Percentiles rank a stretch among this genome's conserved stretches.
Evolutionary conservation across 192 early-diverging fungal species (phyloP).

Genomic region (Coemansia sp.): DNA sequence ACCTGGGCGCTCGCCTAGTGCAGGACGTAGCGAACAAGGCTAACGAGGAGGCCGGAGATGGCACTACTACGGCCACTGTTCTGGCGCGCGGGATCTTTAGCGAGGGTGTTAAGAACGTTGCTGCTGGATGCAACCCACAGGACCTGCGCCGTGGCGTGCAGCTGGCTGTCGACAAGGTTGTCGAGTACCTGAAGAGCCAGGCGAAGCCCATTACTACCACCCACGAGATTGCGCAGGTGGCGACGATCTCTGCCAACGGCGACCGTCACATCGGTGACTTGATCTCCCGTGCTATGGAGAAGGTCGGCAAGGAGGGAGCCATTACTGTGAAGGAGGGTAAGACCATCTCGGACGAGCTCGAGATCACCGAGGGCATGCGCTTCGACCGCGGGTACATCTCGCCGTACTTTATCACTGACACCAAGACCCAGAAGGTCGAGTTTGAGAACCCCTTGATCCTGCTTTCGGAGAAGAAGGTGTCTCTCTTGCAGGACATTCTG

Average conservation of each 20-base stretch:
- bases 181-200: constrained; percentile 91
- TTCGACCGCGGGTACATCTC: constrained; percentile 99
- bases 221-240: constrained; percentile 97
- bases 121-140: constrained; percentile 99
- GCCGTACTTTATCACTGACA: constrained; percentile 99
- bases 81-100: constrained; percentile 98
- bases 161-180: constrained; percentile 90
- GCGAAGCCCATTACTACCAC: constrained; percentile 91
- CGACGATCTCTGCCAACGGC: constrained; percentile 99
- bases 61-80: constrained; percentile 99
- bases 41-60: constrained; percentile 99
- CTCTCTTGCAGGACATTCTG: constrained; percentile 90
- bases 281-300: constrained; percentile 99
- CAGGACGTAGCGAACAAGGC: constrained; percentile 99
- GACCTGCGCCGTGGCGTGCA: constrained; percentile 95
- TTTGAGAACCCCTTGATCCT: constrained; percentile 99
- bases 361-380: constrained; percentile 99
- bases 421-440: constrained; percentile 98
- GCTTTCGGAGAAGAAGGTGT: constrained; percentile 99
- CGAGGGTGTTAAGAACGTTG: constrained; percentile 99
- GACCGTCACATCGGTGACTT: constrained; percentile 94
- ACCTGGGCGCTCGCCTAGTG: constrained; percentile 95
- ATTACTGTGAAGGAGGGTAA: constrained; percentile 99
- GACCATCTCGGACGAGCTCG: constrained; percentile 98
- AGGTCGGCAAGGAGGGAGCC: constrained; percentile 99